phyloP scores from a whole-genome alignment of 31 red algal genomes.

The Bonnemaisonia californica region DNA sequence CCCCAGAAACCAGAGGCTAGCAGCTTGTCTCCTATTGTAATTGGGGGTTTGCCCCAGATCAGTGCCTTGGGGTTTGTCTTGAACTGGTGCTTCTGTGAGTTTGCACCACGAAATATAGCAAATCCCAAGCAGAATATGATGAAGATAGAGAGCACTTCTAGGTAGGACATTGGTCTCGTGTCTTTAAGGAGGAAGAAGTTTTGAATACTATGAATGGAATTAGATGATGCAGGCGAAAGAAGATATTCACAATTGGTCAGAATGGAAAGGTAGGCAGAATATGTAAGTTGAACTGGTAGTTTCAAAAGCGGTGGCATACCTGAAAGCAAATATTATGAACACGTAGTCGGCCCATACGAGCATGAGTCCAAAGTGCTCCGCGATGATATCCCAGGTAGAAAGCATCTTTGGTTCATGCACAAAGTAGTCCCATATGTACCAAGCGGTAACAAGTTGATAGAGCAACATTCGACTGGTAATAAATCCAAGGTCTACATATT shows the following conservation, averaged over 20 bases:
- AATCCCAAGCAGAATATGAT: slow-evolving; percentile 48
- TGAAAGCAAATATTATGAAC: slow-evolving; percentile 89
- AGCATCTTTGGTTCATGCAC: slow-evolving; percentile 82
- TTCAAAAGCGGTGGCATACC: slow-evolving; percentile 6
- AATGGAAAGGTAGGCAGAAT: too few species aligned
- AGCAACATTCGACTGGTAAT: slow-evolving; percentile 81
- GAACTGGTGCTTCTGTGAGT: slow-evolving; percentile 95
- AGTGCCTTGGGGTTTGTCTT: slow-evolving; percentile 59
- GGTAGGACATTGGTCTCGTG: slow-evolving; percentile 40
- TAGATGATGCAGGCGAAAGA: not conserved
- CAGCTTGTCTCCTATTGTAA: slow-evolving; percentile 65
- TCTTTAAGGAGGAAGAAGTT: slow-evolving; percentile 69
- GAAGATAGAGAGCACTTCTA: slow-evolving; percentile 19
- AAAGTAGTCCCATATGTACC: slow-evolving; percentile 92
- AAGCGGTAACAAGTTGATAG: slow-evolving; percentile 70
- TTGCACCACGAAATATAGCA: slow-evolving; percentile 84
- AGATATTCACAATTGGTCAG: too few species aligned
- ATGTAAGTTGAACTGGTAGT: not conserved
- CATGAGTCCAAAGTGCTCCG: slow-evolving; percentile 97
- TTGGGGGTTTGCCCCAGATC: slow-evolving; percentile 72
- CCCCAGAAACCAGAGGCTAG: slow-evolving; percentile 92
- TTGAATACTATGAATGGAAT: slow-evolving; percentile 44
- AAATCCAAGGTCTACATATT: slow-evolving; percentile 40
- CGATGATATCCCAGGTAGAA: slow-evolving; percentile 96
- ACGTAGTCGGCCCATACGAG: slow-evolving; percentile 90